A percentile compares a stretch with the other conserved stretches of the same genome.
phyloP scores from a whole-genome alignment of 768 basidiomycete genomes.

The Hirschioporus abietinus region DNA sequence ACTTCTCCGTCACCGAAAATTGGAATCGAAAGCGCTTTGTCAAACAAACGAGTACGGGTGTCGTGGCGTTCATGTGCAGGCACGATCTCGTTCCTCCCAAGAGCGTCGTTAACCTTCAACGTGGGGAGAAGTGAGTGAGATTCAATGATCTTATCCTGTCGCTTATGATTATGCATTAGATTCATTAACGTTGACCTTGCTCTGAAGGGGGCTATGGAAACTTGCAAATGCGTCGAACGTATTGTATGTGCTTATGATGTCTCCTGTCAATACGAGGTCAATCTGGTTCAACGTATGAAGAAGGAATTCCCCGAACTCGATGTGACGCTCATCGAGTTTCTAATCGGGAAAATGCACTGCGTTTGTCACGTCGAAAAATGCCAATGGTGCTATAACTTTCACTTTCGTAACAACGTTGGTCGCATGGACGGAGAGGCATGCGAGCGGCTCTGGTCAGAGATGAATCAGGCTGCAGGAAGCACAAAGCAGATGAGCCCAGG shows the following conservation, averaged over 20 bases:
- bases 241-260: neutral
- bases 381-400: slow-evolving; percentile 15
- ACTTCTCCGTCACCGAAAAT: no score
- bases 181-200: no score
- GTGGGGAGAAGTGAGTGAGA: no score
- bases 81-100: no score
- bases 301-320: slow-evolving; percentile 5
- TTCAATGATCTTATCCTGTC: no score
- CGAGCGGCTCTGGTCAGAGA: slow-evolving; percentile 17
- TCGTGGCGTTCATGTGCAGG: no score
- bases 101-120: no score
- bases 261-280: neutral
- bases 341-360: slow-evolving; percentile 13
- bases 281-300: neutral
- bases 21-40: no score
- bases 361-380: slow-evolving; percentile 18
- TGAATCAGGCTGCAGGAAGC: slow-evolving; percentile 14
- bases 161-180: no score
- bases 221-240: neutral
- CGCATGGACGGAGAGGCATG: slow-evolving; percentile 15
- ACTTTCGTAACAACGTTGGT: slow-evolving; percentile 4
- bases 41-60: no score
- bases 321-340: slow-evolving; percentile 3
- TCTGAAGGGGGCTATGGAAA: slow-evolving; percentile 1
- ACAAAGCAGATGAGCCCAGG: slow-evolving; percentile 17